A percentile compares a stretch with the other conserved stretches of the same genome.
Evolutionary conservation across 2,329 filamentous ascomycete genomes (phyloP).

Genomic region (Scopulariopsis brevicaulis): DNA sequence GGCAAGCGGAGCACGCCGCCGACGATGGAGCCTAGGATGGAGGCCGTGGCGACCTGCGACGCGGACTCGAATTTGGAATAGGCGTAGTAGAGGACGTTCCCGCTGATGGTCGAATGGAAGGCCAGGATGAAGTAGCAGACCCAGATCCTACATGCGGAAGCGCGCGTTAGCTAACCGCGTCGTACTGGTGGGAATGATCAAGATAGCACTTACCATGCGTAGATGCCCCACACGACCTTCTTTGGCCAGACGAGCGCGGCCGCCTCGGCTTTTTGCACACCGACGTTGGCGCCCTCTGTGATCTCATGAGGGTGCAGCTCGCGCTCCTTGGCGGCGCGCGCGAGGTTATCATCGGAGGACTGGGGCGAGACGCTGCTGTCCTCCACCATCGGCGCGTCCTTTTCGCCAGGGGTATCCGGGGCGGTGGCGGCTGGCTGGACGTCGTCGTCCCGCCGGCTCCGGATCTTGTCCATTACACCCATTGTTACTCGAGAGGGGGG

Average conservation of each 20-base stretch:
- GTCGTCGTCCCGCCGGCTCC: neutral
- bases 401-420: neutral
- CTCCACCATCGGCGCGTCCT: neutral
- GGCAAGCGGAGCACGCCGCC: constrained; percentile 52
- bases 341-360: neutral
- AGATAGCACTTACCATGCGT: constrained; percentile 12
- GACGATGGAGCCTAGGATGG: constrained; percentile 42
- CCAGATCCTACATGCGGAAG: constrained; percentile 20
- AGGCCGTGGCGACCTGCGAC: neutral
- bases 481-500: neutral
- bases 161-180: neutral
- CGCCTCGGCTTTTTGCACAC: constrained; percentile 26
- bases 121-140: constrained; percentile 32
- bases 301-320: constrained; percentile 10
- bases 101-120: constrained; percentile 42
- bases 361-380: neutral
- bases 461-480: neutral
- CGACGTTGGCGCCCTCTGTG: constrained; percentile 6
- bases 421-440: neutral
- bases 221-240: constrained; percentile 23
- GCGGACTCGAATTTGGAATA: neutral
- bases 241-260: constrained; percentile 26
- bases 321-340: neutral
- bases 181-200: too few relatives aligned
- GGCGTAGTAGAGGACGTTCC: constrained; percentile 18